Conservation (phyloP, 345 rosid species). For the Brassica nigra region DNA sequence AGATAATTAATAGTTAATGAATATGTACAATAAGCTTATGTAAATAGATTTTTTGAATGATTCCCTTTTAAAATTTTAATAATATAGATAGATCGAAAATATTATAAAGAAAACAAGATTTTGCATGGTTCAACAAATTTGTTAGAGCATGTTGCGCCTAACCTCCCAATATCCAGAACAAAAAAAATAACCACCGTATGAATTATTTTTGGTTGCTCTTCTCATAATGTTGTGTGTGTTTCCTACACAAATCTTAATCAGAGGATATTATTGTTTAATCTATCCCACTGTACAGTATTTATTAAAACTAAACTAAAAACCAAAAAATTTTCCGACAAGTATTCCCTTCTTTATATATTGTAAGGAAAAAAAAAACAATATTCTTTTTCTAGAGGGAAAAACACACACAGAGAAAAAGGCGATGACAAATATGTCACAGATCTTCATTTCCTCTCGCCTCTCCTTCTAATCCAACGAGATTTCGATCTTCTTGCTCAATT, state of each 20-base stretch:
- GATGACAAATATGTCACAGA: constrained; percentile 22
- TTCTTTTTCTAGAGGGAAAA: neutral
- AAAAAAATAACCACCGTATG: neutral
- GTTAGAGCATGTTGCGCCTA: constrained; percentile 7
- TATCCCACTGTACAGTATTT: constrained; percentile 10
- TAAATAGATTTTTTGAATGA: no score
- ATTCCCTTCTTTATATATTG: neutral
- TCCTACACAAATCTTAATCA: constrained; percentile 25
- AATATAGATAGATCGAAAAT: neutral
- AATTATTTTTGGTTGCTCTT: neutral
- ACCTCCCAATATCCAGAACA: neutral
- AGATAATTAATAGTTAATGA: no score
- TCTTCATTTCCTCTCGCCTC: constrained; percentile 23
- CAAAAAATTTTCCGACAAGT: neutral
- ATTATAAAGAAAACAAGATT: neutral
- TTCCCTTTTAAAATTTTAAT: no score
- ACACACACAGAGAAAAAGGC: neutral
- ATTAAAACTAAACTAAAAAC: neutral
- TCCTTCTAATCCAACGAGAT: neutral
- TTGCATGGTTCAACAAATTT: neutral
- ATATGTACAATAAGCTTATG: no score
- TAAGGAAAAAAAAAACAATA: neutral
- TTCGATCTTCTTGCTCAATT: neutral
- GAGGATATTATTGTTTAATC: constrained; percentile 27
- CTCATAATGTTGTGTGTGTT: neutral